phyloP scores from a whole-genome alignment of 2,329 filamentous ascomycete genomes.

The Davidsoniella eucalypti region DNA sequence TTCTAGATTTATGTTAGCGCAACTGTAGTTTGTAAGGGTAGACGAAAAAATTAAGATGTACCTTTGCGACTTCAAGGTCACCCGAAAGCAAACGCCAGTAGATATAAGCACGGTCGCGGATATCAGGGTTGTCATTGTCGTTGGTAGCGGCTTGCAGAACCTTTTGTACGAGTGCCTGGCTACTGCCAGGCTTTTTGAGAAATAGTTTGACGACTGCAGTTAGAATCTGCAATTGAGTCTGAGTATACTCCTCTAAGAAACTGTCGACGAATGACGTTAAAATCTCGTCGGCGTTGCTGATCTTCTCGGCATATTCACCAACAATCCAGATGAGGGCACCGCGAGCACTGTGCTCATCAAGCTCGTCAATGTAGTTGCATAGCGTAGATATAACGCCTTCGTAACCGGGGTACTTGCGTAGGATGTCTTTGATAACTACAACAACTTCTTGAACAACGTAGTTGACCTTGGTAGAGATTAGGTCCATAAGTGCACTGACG shows the following conservation, averaged over 20 bases:
- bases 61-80: slow-evolving; percentile 79
- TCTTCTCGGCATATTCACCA: slow-evolving; percentile 97
- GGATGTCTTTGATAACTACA: slow-evolving; percentile 98
- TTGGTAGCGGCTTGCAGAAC: slow-evolving; percentile 84
- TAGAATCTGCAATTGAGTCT: slow-evolving; percentile 96
- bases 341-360: slow-evolving; percentile 84
- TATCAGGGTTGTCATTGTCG: slow-evolving; percentile 94
- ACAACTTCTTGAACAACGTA: slow-evolving; percentile 97
- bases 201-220: slow-evolving; percentile 96
- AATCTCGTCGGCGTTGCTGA: slow-evolving; percentile 95
- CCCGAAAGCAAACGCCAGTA: slow-evolving; percentile 95
- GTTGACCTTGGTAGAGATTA: slow-evolving; percentile 96
- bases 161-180: slow-evolving; percentile 81
- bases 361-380: slow-evolving; percentile 89
- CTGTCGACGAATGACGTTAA: slow-evolving; percentile 78
- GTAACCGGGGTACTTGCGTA: slow-evolving; percentile 93
- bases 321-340: slow-evolving; percentile 97
- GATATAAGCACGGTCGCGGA: slow-evolving; percentile 89
- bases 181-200: slow-evolving; percentile 86
- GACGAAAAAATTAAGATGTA: slow-evolving; percentile 20
- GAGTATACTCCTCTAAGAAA: slow-evolving; percentile 92
- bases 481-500: slow-evolving; percentile 78
- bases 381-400: slow-evolving; percentile 95
- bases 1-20: slow-evolving; percentile 27
- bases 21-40: background rate